Conservation (phyloP, 2,329 filamentous ascomycete genomes). For the Penicillium sp. region DNA sequence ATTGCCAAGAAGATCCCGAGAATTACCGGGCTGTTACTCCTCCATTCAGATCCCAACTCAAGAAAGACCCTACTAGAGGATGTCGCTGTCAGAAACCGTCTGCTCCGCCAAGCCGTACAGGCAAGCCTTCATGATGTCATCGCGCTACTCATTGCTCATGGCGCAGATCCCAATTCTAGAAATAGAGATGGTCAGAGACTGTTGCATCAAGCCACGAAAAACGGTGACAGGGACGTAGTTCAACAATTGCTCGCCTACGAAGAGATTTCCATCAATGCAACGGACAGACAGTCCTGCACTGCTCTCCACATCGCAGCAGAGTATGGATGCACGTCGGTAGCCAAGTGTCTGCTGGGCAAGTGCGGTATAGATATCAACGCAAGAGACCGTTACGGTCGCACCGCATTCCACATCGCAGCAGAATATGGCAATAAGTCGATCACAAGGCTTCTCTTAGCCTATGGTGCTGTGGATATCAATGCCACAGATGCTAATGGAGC, state of each 20-base stretch:
- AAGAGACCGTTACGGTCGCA: conserved; percentile 8
- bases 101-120: not conserved
- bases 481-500: no score
- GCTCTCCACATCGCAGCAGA: conserved; percentile 1
- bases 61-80: no score
- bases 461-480: no score
- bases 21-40: no score
- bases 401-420: conserved; percentile 8
- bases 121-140: conserved; percentile 4
- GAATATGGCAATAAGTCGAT: no score
- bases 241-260: conserved; percentile 5
- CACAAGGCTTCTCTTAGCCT: no score
- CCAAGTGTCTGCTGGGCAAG: not conserved
- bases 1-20: no score
- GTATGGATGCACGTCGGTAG: not conserved
- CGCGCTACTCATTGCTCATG: conserved; percentile 4
- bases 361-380: not conserved
- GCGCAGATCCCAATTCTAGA: conserved; percentile 3
- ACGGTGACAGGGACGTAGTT: conserved; percentile 1
- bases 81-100: no score
- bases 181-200: not conserved
- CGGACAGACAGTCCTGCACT: not conserved
- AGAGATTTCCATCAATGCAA: conserved; percentile 3
- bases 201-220: conserved; percentile 5
- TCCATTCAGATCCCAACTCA: no score